These are phyloP conservation scores for Quercus tomentella DNA, from an alignment of 331 rosid species.

Conservation along the genomic window DNA sequence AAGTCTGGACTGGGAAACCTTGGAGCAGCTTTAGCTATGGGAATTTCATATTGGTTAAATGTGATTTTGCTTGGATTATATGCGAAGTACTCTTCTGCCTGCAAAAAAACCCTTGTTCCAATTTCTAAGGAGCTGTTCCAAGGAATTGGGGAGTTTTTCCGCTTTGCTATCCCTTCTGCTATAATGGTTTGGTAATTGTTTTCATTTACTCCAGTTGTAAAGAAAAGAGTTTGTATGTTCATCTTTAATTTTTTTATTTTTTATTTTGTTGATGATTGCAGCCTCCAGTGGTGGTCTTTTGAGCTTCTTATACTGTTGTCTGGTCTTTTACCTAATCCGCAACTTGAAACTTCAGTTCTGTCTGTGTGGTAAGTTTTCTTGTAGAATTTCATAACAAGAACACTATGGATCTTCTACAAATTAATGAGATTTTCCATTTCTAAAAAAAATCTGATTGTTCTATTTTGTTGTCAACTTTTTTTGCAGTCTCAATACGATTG, in stretches of 20 bases:
- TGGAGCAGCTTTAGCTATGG: conserved; percentile 63
- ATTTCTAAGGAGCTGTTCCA: conserved; percentile 53
- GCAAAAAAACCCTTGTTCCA: conserved; percentile 48
- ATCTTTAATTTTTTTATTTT: background rate
- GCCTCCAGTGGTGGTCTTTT: conserved; percentile 51
- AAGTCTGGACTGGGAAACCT: conserved; percentile 37
- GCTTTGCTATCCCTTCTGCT: conserved; percentile 66
- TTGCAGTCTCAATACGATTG: conserved; percentile 33
- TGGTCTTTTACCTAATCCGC: conserved; percentile 38
- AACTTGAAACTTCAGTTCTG: conserved; percentile 44
- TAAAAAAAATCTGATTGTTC: background rate
- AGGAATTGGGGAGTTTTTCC: conserved; percentile 55
- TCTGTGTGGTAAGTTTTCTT: conserved; percentile 25
- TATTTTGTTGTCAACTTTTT: background rate
- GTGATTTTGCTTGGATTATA: conserved; percentile 43
- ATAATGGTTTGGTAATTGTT: conserved; percentile 48
- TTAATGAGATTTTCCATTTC: background rate
- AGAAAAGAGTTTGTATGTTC: background rate
- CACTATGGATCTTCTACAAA: background rate
- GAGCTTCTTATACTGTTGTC: conserved; percentile 40
- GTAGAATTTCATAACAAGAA: background rate
- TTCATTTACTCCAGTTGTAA: background rate
- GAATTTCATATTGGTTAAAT: conserved; percentile 55
- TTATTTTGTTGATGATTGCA: conserved; percentile 1
- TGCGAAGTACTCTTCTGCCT: conserved; percentile 43